A percentile compares a stretch with the other conserved stretches of the same genome.
phyloP scores from a whole-genome alignment of 192 early-diverging fungal genomes.

The Cladochytrium replicatum region DNA sequence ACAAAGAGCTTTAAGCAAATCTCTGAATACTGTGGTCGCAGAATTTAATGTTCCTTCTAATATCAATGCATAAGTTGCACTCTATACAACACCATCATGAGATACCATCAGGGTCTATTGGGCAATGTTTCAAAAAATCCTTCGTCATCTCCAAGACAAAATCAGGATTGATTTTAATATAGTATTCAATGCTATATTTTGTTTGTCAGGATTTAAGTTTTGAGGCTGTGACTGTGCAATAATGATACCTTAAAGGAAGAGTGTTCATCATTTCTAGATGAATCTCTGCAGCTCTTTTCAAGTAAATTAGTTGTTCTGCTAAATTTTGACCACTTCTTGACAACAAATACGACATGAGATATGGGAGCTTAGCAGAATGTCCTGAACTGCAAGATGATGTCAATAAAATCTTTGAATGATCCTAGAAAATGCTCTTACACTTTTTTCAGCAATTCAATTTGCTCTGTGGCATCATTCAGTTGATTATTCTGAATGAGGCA shows the following conservation, averaged over 20 bases:
- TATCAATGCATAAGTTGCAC: not conserved
- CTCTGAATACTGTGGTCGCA: no score
- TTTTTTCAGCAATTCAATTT: no score
- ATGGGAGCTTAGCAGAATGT: no score
- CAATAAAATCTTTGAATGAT: no score
- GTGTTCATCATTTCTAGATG: constrained; percentile 9
- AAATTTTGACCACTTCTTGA: no score
- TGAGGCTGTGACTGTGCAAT: not conserved
- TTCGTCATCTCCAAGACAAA: constrained; percentile 31
- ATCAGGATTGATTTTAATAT: constrained; percentile 31
- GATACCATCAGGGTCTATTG: constrained; percentile 14
- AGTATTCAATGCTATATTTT: constrained; percentile 31
- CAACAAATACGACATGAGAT: no score
- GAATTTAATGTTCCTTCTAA: no score
- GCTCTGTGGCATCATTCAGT: no score
- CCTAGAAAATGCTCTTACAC: no score
- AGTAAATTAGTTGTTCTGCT: constrained; percentile 17
- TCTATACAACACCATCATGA: not conserved
- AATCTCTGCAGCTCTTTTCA: constrained; percentile 27
- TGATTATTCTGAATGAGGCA: no score
- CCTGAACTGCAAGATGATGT: no score
- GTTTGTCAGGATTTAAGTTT: not conserved
- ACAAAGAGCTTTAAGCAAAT: constrained; percentile 25
- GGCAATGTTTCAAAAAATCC: constrained; percentile 30
- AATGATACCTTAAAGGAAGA: constrained; percentile 4